Evolutionary conservation across 2,329 filamentous ascomycete species (phyloP).

Genomic region (Grosmannia serpens): DNA sequence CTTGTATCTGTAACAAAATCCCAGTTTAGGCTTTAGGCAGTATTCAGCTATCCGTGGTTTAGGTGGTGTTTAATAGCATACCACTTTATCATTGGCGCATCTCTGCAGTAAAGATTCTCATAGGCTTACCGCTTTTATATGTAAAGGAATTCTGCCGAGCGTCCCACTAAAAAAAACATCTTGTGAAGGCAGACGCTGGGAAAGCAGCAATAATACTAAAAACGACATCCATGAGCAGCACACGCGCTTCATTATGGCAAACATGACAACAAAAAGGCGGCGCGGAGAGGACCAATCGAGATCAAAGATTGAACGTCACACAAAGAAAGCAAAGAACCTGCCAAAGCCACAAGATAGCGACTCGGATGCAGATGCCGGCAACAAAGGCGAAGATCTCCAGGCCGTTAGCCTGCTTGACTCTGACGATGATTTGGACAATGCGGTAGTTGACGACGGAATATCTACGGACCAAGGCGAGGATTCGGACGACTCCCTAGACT

Average conservation of each 20-base stretch:
- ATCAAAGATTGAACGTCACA: background rate
- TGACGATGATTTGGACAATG: slow-evolving; percentile 44
- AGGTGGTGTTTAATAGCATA: no score
- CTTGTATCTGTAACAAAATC: no score
- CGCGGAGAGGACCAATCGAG: slow-evolving; percentile 1
- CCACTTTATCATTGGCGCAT: no score
- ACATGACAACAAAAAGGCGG: slow-evolving; percentile 2
- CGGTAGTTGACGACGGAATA: slow-evolving; percentile 34
- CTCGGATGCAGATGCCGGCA: slow-evolving; percentile 24
- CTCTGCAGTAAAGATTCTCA: background rate
- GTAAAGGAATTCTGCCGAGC: background rate
- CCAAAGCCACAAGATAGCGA: slow-evolving; percentile 35
- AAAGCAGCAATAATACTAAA: background rate
- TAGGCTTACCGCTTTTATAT: background rate
- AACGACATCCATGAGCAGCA: background rate
- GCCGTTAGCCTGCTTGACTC: slow-evolving; percentile 45
- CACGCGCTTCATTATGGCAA: background rate
- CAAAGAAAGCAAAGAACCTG: slow-evolving; percentile 21
- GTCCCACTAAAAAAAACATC: slow-evolving; percentile 1
- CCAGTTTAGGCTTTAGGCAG: no score
- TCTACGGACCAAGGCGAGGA: slow-evolving; percentile 18
- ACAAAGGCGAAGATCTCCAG: slow-evolving; percentile 31
- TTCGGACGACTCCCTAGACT: slow-evolving; percentile 22
- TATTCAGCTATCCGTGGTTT: no score
- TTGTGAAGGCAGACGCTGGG: background rate